phyloP scores from a whole-genome alignment of 1,284 basidiomycete genomes.

The Boletus nobilissimus region DNA sequence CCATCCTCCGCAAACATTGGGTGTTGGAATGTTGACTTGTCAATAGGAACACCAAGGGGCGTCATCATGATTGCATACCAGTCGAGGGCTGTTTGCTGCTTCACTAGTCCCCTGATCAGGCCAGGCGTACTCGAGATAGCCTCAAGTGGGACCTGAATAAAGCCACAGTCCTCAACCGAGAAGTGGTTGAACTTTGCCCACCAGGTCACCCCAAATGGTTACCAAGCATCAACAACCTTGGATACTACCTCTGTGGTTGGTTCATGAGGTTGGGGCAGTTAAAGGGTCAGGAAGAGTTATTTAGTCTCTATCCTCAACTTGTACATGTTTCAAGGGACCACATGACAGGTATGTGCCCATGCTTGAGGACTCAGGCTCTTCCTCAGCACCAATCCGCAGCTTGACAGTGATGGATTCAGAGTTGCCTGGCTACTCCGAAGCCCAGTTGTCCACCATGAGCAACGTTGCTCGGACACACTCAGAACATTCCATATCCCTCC shows the following conservation, averaged over 20 bases:
- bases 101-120: slow-evolving; percentile 62
- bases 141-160: too few relatives aligned
- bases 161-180: too few relatives aligned
- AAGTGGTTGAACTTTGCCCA: too few relatives aligned
- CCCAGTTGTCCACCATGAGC: neutral
- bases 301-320: too few relatives aligned
- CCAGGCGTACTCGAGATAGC: slow-evolving; percentile 59
- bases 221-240: too few relatives aligned
- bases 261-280: too few relatives aligned
- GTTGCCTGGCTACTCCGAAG: slow-evolving; percentile 31
- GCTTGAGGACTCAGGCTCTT: neutral
- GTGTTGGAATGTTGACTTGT: slow-evolving; percentile 78
- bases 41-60: slow-evolving; percentile 86
- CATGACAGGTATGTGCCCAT: too few relatives aligned
- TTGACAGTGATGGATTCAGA: slow-evolving; percentile 21
- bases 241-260: too few relatives aligned
- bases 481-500: slow-evolving; percentile 51
- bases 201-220: too few relatives aligned
- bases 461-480: slow-evolving; percentile 21
- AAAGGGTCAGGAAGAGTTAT: too few relatives aligned
- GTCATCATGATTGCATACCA: slow-evolving; percentile 95
- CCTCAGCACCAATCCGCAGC: neutral
- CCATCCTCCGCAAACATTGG: slow-evolving; percentile 62
- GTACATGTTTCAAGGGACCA: too few relatives aligned
- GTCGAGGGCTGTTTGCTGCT: slow-evolving; percentile 67